A percentile compares a stretch with the other conserved stretches of the same genome.
These are phyloP conservation scores for Globisporangium mamillatum DNA, from an alignment of 352 stramenopile species.

Conservation along the genomic window DNA sequence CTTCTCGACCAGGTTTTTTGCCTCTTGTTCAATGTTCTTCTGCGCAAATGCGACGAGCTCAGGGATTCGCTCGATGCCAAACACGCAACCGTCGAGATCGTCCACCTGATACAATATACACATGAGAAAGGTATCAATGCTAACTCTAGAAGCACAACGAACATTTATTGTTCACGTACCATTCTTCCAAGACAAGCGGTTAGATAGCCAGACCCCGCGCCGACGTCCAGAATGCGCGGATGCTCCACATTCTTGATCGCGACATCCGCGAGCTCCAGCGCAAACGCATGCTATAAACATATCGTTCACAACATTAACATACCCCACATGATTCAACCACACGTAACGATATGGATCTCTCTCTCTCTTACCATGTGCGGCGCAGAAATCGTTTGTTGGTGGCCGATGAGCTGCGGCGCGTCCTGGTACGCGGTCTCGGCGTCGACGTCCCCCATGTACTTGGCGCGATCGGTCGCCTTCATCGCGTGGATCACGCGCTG, in stretches of 20 bases:
- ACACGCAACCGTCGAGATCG: constrained; percentile 45
- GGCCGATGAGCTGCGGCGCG: constrained; percentile 77
- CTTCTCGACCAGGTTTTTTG: constrained; percentile 76
- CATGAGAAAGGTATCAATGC: background rate
- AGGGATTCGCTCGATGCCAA: constrained; percentile 91
- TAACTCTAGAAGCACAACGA: background rate
- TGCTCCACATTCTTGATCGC: constrained; percentile 35
- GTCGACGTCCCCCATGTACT: constrained; percentile 38
- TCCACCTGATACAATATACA: constrained; percentile 17
- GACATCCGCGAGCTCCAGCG: constrained; percentile 71
- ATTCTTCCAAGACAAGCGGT: constrained; percentile 91
- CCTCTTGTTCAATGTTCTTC: constrained; percentile 79
- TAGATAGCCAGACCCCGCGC: constrained; percentile 94
- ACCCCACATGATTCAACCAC: background rate
- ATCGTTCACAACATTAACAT: background rate
- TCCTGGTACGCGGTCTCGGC: constrained; percentile 72
- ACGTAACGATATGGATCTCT: background rate
- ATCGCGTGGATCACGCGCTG: constrained; percentile 62
- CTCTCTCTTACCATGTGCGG: constrained; percentile 73
- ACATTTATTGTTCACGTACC: constrained; percentile 28
- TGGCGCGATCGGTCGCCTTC: constrained; percentile 68
- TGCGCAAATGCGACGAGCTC: constrained; percentile 79
- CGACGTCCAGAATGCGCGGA: constrained; percentile 92
- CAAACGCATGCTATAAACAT: constrained; percentile 61
- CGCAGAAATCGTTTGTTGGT: constrained; percentile 87